A percentile compares a stretch with the other conserved stretches of the same genome.
Evolutionary conservation across 441 rosid genomes (phyloP).

Genomic region (Euphorbia neoarborescens): DNA sequence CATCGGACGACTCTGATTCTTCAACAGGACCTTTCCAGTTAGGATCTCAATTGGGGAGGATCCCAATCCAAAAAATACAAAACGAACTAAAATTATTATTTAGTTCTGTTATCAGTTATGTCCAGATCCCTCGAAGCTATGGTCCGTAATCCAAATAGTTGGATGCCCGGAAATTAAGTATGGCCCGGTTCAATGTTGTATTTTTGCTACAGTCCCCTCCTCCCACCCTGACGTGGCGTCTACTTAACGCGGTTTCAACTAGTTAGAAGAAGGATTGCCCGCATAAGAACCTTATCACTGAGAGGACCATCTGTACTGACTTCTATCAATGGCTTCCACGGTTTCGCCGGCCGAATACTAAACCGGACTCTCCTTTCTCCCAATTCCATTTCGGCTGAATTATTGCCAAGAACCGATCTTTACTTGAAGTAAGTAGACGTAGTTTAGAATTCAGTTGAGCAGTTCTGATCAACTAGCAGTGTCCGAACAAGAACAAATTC

Average conservation of each 20-base stretch:
- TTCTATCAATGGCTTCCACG: not conserved
- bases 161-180: no score
- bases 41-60: no score
- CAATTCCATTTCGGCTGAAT: not conserved
- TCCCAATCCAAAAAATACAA: no score
- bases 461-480: constrained; percentile 12
- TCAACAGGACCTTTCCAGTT: no score
- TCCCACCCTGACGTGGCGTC: not conserved
- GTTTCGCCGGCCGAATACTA: no score
- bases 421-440: no score
- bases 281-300: not conserved
- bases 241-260: not conserved
- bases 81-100: no score
- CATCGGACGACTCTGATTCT: no score
- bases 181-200: not conserved
- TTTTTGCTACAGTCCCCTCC: not conserved
- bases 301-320: not conserved
- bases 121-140: no score
- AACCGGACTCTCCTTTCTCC: not conserved
- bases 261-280: not conserved
- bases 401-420: not conserved
- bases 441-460: no score
- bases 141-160: no score
- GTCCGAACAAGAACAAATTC: constrained; percentile 35
- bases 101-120: no score